phyloP scores from a whole-genome alignment of 176 grass and related monocot species.

The Tillandsia leiboldiana region DNA sequence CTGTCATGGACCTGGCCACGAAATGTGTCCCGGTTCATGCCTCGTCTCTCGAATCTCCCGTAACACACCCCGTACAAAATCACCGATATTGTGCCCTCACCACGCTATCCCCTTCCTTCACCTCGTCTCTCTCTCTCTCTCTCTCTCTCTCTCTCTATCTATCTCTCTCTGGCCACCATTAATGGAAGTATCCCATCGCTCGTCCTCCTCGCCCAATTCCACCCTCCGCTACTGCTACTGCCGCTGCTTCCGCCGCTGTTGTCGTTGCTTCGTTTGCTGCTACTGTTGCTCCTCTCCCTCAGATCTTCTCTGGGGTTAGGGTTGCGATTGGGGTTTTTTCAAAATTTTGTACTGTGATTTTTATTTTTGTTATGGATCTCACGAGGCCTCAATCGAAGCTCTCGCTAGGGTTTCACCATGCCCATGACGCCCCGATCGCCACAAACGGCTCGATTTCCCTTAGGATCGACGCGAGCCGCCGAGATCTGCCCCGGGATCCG shows the following conservation, averaged over 20 bases:
- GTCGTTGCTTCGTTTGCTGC: slow-evolving; percentile 25
- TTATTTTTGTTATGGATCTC: slow-evolving; percentile 1
- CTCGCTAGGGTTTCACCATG: slow-evolving; percentile 2
- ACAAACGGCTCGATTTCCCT: slow-evolving; percentile 19
- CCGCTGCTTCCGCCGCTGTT: slow-evolving; percentile 11
- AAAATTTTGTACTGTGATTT: neutral
- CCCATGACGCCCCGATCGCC: neutral
- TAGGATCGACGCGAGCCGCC: neutral
- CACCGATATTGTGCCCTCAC: neutral
- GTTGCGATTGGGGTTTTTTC: neutral
- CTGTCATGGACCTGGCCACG: too few relatives aligned
- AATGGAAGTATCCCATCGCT: slow-evolving; percentile 11
- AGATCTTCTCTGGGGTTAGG: neutral
- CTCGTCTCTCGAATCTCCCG: neutral
- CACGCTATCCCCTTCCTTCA: neutral
- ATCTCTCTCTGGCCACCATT: slow-evolving; percentile 2
- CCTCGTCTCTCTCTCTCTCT: neutral
- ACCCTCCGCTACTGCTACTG: slow-evolving; percentile 20
- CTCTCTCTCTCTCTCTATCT: neutral
- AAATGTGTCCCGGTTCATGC: slow-evolving; percentile 18
- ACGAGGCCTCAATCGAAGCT: slow-evolving; percentile 1
- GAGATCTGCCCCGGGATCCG: neutral
- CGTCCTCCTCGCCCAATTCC: neutral
- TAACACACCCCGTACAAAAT: too few relatives aligned
- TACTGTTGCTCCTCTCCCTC: slow-evolving; percentile 11